Base-by-base conservation (phyloP, 345 rosid species). In the Punica granatum region DNA sequence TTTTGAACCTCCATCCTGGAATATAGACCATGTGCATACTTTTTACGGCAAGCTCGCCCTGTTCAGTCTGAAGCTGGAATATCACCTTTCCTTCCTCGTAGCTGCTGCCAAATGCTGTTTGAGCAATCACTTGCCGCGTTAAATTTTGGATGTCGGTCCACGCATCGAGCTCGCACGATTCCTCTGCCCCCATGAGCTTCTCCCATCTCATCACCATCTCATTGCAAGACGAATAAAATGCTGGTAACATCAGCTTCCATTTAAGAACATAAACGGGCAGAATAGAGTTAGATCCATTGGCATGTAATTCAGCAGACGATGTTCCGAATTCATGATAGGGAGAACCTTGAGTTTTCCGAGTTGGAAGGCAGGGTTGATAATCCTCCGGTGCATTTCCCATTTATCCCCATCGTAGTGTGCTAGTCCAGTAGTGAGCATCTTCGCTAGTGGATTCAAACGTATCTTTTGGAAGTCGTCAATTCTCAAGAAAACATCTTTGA, bases 41-140 rank as follows among this genome's bases (percentile, higher is more conserved):
- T 49, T 68, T 64, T 3, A 42, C 9, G 0, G 43, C 9, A 28
- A 72, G 73, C 21, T 14, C 9, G 31, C n/a, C 13, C 56, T 48
- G 79, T 33, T 81, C 78, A 4, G 2, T 71, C 35, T 75, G 72
- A 34, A 79, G 80, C 19, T 78, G 72, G 59, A 78, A 84, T 39
- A 84, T 78, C 32, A 67, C 66, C 58, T 31, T 72, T 23, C 86
- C 88, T 72, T 84, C 81, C 51, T 80, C 67, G n/a, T 71, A 79
- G 68, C 75, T 81, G 34, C 83, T 81, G 15, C 85, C 88, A 58
- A 84, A 81, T 25, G 86, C 82, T 5, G 81, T 72, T 64, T 81
- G 60, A 19, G 89, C 76, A 67, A 85, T 85, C 3, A 68, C 76
- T 46, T 85, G 85, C 0, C 86, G 65, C 0, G 85, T 71, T 60